Evolutionary conservation across 805 yeast genomes (phyloP).

Genomic region (Candida stauntonica): DNA sequence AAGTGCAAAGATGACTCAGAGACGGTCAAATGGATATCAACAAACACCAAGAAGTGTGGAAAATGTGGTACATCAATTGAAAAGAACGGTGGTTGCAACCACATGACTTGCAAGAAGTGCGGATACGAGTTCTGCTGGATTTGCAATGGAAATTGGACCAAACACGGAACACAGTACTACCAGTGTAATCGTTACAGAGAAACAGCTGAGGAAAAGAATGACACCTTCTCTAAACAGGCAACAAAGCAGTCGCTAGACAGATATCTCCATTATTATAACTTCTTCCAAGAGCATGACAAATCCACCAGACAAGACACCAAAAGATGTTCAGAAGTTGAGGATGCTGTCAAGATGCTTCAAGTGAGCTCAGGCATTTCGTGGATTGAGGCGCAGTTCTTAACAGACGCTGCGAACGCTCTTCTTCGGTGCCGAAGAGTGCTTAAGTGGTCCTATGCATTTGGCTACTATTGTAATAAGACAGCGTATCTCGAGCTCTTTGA

Average conservation of each 20-base stretch:
- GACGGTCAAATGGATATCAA: conserved; percentile 80
- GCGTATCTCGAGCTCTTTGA: conserved; percentile 63
- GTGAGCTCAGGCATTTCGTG: conserved; percentile 63
- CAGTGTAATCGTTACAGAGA: conserved; percentile 61
- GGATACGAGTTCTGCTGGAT: conserved; percentile 88
- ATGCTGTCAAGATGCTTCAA: conserved; percentile 61
- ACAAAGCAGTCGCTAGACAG: conserved; percentile 48
- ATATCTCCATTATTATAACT: conserved; percentile 70
- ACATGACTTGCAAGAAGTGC: conserved; percentile 86
- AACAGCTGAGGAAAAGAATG: conserved; percentile 28
- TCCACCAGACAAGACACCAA: conserved; percentile 70
- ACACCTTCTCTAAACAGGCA: conserved; percentile 29
- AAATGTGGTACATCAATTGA: conserved; percentile 77
- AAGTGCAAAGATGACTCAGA: conserved; percentile 86
- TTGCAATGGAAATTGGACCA: conserved; percentile 71
- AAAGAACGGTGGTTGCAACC: conserved; percentile 96
- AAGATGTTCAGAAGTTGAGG: conserved; percentile 59
- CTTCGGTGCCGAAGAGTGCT: conserved; percentile 68
- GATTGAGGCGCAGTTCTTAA: conserved; percentile 83
- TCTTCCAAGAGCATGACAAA: conserved; percentile 70
- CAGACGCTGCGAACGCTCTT: conserved; percentile 64
- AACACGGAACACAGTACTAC: conserved; percentile 60
- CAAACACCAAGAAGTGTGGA: conserved; percentile 85
- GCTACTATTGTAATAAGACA: conserved; percentile 55
- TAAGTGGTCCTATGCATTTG: conserved; percentile 88